These are phyloP conservation scores for Gomphus bonarii DNA, from an alignment of 1,284 basidiomycete genomes.

Conservation along the genomic window DNA sequence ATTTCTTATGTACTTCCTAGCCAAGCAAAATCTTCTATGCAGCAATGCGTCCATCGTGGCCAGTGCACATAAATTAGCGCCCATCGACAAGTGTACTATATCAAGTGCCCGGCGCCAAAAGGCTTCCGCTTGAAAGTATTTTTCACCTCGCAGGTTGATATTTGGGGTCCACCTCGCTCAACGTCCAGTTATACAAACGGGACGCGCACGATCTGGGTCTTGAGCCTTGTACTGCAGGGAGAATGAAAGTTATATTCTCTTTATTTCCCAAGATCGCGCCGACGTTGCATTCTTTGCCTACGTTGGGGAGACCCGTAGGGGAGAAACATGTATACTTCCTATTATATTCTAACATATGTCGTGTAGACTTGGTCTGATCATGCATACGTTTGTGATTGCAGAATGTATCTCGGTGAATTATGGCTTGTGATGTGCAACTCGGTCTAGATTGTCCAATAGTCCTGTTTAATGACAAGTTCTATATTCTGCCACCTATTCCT, in stretches of 20 bases:
- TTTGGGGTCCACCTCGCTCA: background rate
- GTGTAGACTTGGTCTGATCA: no score
- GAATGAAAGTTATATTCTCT: background rate
- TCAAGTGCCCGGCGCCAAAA: background rate
- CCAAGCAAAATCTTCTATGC: no score
- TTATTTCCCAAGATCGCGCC: background rate
- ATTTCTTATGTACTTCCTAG: no score
- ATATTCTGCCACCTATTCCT: no score
- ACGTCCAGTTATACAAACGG: background rate
- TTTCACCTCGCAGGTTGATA: conserved; percentile 7
- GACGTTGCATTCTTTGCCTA: conserved; percentile 1
- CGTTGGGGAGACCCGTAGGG: conserved; percentile 1
- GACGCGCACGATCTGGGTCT: background rate
- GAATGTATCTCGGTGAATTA: no score
- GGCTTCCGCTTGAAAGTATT: background rate
- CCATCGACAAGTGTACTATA: background rate
- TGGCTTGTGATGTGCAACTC: no score
- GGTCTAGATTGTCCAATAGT: no score
- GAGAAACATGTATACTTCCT: background rate
- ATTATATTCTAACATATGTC: no score
- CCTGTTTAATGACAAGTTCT: no score
- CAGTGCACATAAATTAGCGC: background rate
- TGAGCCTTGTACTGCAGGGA: conserved; percentile 7
- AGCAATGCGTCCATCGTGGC: background rate
- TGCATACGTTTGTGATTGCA: no score